Conservation (phyloP, 495 filamentous ascomycete species). For the Penicillium silybi region DNA sequence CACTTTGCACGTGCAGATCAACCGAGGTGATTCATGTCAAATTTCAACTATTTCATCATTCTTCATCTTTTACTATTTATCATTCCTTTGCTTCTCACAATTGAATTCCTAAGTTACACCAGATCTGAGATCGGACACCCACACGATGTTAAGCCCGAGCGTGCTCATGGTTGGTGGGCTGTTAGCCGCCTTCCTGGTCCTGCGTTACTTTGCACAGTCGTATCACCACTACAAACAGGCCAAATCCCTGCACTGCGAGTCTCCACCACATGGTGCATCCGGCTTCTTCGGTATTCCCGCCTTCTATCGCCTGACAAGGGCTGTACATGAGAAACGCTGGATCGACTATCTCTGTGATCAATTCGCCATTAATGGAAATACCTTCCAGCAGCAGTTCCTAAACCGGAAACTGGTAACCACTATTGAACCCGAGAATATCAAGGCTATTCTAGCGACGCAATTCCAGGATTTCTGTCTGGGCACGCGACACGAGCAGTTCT, state of each 20-base stretch:
- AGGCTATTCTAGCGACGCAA: constrained; percentile 76
- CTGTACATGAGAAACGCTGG: constrained; percentile 30
- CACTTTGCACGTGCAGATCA: constrained; percentile 6
- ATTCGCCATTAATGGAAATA: constrained; percentile 32
- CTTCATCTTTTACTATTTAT: neutral
- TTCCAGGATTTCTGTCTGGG: constrained; percentile 65
- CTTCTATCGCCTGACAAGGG: constrained; percentile 27
- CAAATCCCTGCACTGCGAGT: constrained; percentile 36
- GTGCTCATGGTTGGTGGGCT: constrained; percentile 17
- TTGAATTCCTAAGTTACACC: neutral
- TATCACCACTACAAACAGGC: constrained; percentile 29
- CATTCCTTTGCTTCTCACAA: neutral
- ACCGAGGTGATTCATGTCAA: constrained; percentile 14
- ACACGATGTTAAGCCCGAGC: constrained; percentile 23
- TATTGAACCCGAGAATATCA: constrained; percentile 79
- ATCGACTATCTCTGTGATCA: constrained; percentile 32
- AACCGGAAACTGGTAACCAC: constrained; percentile 46
- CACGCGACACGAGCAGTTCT: constrained; percentile 39
- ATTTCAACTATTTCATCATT: neutral
- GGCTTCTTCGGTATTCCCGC: constrained; percentile 29
- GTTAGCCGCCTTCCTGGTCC: constrained; percentile 18
- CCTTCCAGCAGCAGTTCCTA: constrained; percentile 29
- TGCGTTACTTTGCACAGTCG: constrained; percentile 23
- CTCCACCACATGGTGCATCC: constrained; percentile 14
- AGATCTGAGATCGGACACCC: constrained; percentile 6